Evolutionary conservation across 129 eudicot species (phyloP).

Genomic region (Gnaphalium uliginosum): DNA sequence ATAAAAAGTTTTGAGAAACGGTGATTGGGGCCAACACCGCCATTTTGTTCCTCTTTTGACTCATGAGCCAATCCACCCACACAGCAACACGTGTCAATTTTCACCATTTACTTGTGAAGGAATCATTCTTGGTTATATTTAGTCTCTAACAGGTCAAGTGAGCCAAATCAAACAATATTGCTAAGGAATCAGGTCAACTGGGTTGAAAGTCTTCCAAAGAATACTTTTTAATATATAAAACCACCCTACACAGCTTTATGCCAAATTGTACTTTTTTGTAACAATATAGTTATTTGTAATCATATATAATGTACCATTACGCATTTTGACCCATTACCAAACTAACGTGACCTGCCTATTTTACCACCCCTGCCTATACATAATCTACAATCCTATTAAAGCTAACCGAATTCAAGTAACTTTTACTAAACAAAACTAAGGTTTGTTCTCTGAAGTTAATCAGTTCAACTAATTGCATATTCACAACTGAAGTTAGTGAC

Average conservation of each 20-base stretch:
- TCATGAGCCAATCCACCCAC: no score
- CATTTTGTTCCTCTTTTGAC: no score
- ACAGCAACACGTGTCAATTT: background rate
- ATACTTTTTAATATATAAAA: background rate
- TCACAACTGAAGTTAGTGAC: background rate
- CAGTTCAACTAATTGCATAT: background rate
- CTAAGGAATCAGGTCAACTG: background rate
- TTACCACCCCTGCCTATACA: background rate
- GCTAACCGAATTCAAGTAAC: slow-evolving; percentile 1
- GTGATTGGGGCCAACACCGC: no score
- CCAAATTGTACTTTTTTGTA: background rate
- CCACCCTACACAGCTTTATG: no score
- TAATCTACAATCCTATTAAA: background rate
- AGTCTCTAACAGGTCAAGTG: background rate
- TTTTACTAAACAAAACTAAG: background rate
- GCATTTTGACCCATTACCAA: background rate
- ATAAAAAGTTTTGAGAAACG: no score
- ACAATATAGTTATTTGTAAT: background rate
- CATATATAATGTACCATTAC: no score
- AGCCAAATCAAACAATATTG: background rate
- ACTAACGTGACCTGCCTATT: background rate
- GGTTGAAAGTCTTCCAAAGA: background rate
- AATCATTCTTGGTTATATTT: background rate
- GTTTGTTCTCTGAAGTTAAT: background rate
- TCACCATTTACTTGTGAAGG: background rate